These are phyloP conservation scores for Phytophthora pistaciae DNA, from an alignment of 352 stramenopile species.

Conservation along the genomic window DNA sequence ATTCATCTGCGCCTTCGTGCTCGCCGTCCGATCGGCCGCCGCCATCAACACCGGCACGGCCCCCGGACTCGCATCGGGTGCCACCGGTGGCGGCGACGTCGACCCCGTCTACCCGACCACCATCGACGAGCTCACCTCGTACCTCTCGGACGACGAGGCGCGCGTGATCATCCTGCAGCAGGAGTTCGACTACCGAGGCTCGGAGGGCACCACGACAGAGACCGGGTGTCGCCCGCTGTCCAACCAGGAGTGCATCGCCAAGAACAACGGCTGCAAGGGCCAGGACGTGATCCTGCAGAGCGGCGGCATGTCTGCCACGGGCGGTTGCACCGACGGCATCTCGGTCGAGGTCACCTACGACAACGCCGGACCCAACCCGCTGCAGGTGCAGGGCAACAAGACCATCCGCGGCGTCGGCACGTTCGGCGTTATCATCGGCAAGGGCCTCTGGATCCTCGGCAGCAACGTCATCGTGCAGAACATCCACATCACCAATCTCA, in stretches of 20 bases:
- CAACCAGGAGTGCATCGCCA: conserved; percentile 35
- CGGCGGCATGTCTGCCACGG: conserved; percentile 19
- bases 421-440: conserved; percentile 25
- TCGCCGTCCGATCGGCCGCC: conserved; percentile 11
- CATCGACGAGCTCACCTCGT: conserved; percentile 33
- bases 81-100: conserved; percentile 24
- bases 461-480: conserved; percentile 47
- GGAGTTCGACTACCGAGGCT: conserved; percentile 29
- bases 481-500: conserved; percentile 36
- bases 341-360: conserved; percentile 38
- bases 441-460: conserved; percentile 24
- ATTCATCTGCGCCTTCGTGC: conserved; percentile 12
- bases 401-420: conserved; percentile 29
- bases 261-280: conserved; percentile 38
- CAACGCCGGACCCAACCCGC: conserved; percentile 26
- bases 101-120: conserved; percentile 34
- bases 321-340: conserved; percentile 27
- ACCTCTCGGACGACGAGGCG: conserved; percentile 30
- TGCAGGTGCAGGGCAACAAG: conserved; percentile 27
- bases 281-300: conserved; percentile 37
- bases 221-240: conserved; percentile 20
- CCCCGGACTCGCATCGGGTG: conserved; percentile 26
- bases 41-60: conserved; percentile 31
- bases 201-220: conserved; percentile 32
- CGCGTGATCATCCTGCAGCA: conserved; percentile 41